Base-by-base conservation (phyloP, 1,284 basidiomycete species). In the Apiotrichum akiyoshidainum region DNA sequence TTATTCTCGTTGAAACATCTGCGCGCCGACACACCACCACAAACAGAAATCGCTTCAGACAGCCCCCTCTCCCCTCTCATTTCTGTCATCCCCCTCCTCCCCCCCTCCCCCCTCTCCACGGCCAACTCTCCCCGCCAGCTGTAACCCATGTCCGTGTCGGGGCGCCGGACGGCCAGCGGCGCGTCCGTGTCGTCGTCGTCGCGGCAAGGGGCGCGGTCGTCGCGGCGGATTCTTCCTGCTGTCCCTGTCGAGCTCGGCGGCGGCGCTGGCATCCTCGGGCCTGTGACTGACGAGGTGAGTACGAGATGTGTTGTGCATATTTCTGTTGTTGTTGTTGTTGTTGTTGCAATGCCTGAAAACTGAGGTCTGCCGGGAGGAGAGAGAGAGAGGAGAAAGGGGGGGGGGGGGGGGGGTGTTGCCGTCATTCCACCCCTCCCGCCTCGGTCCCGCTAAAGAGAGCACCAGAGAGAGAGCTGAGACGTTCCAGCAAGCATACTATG, bases 181-280 rank as follows among this genome's bases (percentile, higher is more conserved):
- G 34, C 12, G 44, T 48, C 37, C 41, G 39, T 22, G 33, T 33
- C 49, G 33, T 51, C 49, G 33, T 51, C 48, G 48, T 26, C 55
- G 52, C 60, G 60, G 40, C 55, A 56, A 16, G 50, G 56, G 33
- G 54, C 58, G 39, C 61, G 61, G 40, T 60, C 61, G 22, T 63
- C 61, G 17, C 58, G 61, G 14, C 58, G 54, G 35, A 60, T 63
- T 33, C 53, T 60, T 16, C 67, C 64, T 46, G 59, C 60, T 8
- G 55, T 61, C 6, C 61, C 66, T 4, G 67, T 73, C 26, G 52
- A 69, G 19, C 64, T 72, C 8, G 72, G 72, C 21, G 72, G 72
- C n/a, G 72, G 72, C 21, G 67, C 64, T 12, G 72, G 72, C 21
- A 61, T 64, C 5, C 55, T 73, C 26, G 71, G 69, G 19, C 53